Base-by-base conservation (phyloP, 2,329 filamentous ascomycete species). In the Sporothrix pallida region DNA sequence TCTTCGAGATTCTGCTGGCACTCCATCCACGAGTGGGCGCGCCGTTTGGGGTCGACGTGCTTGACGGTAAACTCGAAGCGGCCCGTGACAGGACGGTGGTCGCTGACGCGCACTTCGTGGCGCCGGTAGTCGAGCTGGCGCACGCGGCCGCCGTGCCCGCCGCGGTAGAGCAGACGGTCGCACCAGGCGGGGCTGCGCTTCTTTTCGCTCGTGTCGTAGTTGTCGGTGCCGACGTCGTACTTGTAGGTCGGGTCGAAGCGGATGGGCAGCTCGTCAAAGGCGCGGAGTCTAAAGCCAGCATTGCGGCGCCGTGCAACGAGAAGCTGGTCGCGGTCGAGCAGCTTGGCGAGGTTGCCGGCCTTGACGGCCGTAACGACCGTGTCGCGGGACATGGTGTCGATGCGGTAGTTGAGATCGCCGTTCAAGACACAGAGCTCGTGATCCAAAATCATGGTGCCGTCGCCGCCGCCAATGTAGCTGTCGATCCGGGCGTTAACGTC, bases 401-500 rank as follows among this genome's bases (percentile, higher is more conserved):
- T 98, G 75, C 96, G 94, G 82, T 99, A 99, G 83, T 99, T 99
- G 69, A 99, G 87, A 81, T 99, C 96, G 42, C 96, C 96, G 78
- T 98, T 98, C 58, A 98, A 84, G 67, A 99, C 90, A 81, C 95
- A 98, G n/a, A 99, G 92, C 82, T 99, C 96, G 80, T 99, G 96
- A 79, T 99, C 96, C 74, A 98, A 86, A 74, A 99, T 93, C 91
- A 98, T 94, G 56, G 90, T 91, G 7, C 96, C 96, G 80, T 99
- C 96, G 62, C 96, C 96, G n/a, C 96, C 96, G 37, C 94, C 93
- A 7, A 94, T 88, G 79, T 92, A 99, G 76, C 90, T 92, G 80
- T 97, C 93, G 52, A 92, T 87, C 7, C 94, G 89, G 4, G 88
- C 85, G 3, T 84, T 86, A 0, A 89, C 84, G 76, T 95, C 92